Base-by-base conservation (phyloP, 805 yeast genomes). In the Candida schatavii region DNA sequence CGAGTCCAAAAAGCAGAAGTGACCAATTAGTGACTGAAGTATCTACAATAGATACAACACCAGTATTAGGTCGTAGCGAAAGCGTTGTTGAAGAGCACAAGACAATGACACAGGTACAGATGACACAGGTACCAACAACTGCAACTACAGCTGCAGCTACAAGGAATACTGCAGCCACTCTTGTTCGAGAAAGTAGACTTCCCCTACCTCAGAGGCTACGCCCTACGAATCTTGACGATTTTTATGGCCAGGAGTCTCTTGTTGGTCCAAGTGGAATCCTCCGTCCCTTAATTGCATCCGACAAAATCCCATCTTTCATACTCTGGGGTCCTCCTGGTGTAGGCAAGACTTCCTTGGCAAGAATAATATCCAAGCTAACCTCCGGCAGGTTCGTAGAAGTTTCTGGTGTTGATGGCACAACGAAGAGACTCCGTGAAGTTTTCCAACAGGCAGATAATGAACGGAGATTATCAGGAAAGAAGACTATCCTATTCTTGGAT, bases 321-420 rank as follows among this genome's bases (percentile, higher is more conserved):
- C 52, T 70, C 9, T 70, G 74, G 74, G 75, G 75, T 2, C 59
- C 55, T 2, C 75, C 75, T 0, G 75, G 75, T 0, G 70, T 68
- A 7, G 75, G 75, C 0, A 70, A 70, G 43, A 70, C 75, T 1
- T 57, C 74, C 0, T 49, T 70, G 35, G 74, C 74, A 1, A 49
- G 75, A 19, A 67, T 70, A 5, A 55, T 70, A 5, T 68, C 72
- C 5, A 46, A 52, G 22, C 49, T 59, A 2, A 53, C 69, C 3
- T 53, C 55, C 34, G 52, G 54, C 42, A 58, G 55, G 37, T 70
- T 68, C 42, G 53, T 67, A 2, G 75, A 70, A 46, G 56, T 70
- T 21, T 64, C 70, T 1, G 75, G 72, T 1, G 61, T 70, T 4
- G 67, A 67, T 11, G 55, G 64, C 22, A 68, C 59, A 40, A 57